Percentiles rank a stretch among this genome's conserved stretches.
These are phyloP conservation scores for Debaryomyces castellii DNA, from an alignment of 805 yeast species.

Conservation along the genomic window DNA sequence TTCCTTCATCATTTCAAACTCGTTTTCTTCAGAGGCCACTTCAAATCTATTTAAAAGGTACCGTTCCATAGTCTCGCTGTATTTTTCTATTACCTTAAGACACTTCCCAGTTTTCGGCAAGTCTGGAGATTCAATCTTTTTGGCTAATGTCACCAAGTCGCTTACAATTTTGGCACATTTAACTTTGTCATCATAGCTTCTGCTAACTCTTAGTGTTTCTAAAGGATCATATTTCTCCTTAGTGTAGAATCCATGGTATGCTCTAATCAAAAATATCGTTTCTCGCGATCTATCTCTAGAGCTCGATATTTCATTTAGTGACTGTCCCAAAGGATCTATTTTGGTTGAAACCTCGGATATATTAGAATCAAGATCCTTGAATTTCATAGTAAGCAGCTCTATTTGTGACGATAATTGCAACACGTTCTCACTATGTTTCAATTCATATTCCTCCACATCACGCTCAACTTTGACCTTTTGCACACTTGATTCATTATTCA, in stretches of 20 bases:
- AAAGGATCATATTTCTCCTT: slow-evolving; percentile 55
- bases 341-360: slow-evolving; percentile 57
- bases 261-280: slow-evolving; percentile 69
- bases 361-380: slow-evolving; percentile 49
- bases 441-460: slow-evolving; percentile 60
- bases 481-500: slow-evolving; percentile 55
- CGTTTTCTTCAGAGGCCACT: slow-evolving; percentile 67
- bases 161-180: slow-evolving; percentile 70
- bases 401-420: slow-evolving; percentile 52
- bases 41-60: slow-evolving; percentile 69
- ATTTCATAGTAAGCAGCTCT: slow-evolving; percentile 44
- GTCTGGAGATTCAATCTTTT: slow-evolving; percentile 58
- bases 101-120: slow-evolving; percentile 43
- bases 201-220: slow-evolving; percentile 53
- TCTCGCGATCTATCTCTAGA: slow-evolving; percentile 72
- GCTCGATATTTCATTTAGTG: slow-evolving; percentile 63
- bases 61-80: slow-evolving; percentile 75
- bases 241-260: slow-evolving; percentile 76
- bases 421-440: slow-evolving; percentile 67
- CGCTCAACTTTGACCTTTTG: slow-evolving; percentile 52
- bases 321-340: slow-evolving; percentile 69
- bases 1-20: slow-evolving; percentile 70
- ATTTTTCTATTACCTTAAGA: slow-evolving; percentile 55
- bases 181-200: slow-evolving; percentile 48
- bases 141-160: slow-evolving; percentile 62